Evolutionary conservation across 2,329 filamentous ascomycete species (phyloP).

Genomic region (Fusarium globosum): DNA sequence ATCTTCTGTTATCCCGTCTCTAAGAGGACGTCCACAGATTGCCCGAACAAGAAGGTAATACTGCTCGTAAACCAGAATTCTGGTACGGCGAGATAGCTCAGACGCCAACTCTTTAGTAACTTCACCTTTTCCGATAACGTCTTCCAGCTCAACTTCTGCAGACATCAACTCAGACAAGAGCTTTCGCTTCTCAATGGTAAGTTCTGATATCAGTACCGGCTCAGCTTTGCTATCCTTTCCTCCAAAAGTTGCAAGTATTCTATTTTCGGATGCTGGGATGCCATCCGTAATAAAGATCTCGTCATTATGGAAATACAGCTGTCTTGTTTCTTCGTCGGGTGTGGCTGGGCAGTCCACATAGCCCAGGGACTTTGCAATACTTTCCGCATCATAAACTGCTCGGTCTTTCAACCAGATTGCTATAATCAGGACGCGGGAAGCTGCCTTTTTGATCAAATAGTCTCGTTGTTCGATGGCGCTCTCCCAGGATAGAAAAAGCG

Average conservation of each 20-base stretch:
- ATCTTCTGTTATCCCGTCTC: neutral
- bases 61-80: neutral
- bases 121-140: too few relatives aligned
- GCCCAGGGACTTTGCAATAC: neutral
- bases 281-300: neutral
- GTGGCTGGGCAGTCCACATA: neutral
- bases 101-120: neutral
- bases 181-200: neutral
- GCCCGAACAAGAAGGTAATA: neutral
- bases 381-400: neutral
- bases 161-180: neutral
- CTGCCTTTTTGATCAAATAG: neutral
- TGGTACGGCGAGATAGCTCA: neutral
- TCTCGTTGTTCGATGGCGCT: neutral
- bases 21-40: neutral
- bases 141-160: neutral
- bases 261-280: neutral
- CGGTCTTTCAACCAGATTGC: neutral
- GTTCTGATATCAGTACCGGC: neutral
- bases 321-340: neutral
- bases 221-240: accelerated
- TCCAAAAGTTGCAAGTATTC: neutral
- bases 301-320: neutral
- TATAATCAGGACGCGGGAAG: neutral
- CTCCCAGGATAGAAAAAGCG: neutral